Evolutionary conservation across 2,329 filamentous ascomycete genomes (phyloP), one percentile per base, ranked within the genome.

Genomic region (Magnaporthiopsis poae): DNA sequence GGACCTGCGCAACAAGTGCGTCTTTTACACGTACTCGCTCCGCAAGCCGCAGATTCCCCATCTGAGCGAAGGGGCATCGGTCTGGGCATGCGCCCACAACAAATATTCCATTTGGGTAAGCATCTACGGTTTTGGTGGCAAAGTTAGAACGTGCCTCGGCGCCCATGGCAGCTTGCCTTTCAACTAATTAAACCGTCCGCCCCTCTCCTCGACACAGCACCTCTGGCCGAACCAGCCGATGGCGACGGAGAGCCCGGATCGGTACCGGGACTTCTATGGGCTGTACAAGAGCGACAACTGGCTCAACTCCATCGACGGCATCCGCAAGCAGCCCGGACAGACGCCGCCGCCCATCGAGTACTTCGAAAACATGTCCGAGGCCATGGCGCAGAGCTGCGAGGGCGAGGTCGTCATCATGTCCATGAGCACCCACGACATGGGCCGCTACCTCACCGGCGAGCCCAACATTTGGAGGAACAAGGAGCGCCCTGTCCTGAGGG

Each of bases 321-420:
- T 59, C 52, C 15, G 4, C 15, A 3, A 59, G 3, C 15, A 5
- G 15, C 15, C 3, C 52, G 52, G 52, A 3, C 4, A 4, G 3
- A n/a, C n/a, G 52, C 52, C 52, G n/a, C 15, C 52, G 15, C 52
- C 15, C 52, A 59, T 59, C 52, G 15, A 3, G 52, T 59, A 59
- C 52, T 59, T 59, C 52, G 52, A 59, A n/a, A 59, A 59, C 52
- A 59, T 59, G 52, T 59, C 52, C 52, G 52, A 59, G 52, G 52
- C 52, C 52, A 59, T 59, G 52, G 52, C 52, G 15, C 52, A 59
- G 52, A 59, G 15, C 52, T 59, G 52, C n/a, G n/a, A n/a, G 15
- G 52, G 52, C 52, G 52, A 59, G 52, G 52, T 59, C 15, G 52
- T n/a, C 15, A 59, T 59, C 52, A 59, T 59, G 52, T 18, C 15